Percentiles rank a stretch among this genome's conserved stretches.
phyloP scores from a whole-genome alignment of 2,329 filamentous ascomycete genomes.

The Coccinonectria pachysandricola region DNA sequence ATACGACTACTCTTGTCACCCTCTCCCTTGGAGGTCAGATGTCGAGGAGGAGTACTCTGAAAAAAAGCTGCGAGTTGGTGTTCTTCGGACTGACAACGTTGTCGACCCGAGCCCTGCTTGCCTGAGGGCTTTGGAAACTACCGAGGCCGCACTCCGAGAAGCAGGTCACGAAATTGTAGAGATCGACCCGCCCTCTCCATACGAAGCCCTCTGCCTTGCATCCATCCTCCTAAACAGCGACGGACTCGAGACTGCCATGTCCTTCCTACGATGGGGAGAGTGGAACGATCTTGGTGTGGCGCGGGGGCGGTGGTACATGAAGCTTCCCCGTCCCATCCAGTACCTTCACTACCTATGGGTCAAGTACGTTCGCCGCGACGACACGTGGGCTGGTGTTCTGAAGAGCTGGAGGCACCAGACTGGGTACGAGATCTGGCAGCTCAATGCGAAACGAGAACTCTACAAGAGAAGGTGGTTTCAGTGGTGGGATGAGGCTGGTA shows the following conservation, averaged over 20 bases:
- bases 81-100: conserved; percentile 71
- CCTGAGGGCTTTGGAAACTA: conserved; percentile 60
- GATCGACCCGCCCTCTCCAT: conserved; percentile 55
- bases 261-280: conserved; percentile 67
- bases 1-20: conserved; percentile 79
- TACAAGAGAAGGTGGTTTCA: conserved; percentile 72
- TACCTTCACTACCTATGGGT: conserved; percentile 85
- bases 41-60: conserved; percentile 47
- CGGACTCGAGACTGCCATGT: conserved; percentile 69
- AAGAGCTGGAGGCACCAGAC: conserved; percentile 63
- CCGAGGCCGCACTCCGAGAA: conserved; percentile 55
- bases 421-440: conserved; percentile 71
- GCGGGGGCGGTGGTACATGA: conserved; percentile 66
- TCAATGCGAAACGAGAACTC: conserved; percentile 65
- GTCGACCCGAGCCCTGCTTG: conserved; percentile 83
- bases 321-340: conserved; percentile 61
- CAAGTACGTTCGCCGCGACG: conserved; percentile 69
- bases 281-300: conserved; percentile 67
- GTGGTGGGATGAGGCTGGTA: conserved; percentile 66
- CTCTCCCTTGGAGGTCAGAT: conserved; percentile 64
- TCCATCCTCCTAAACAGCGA: conserved; percentile 77
- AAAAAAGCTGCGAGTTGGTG: conserved; percentile 59
- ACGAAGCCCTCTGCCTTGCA: conserved; percentile 65
- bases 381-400: conserved; percentile 68
- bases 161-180: conserved; percentile 68